These are phyloP conservation scores for Paramecium octaurelia DNA, from an alignment of 73 alveolate genomes.

Conservation along the genomic window DNA sequence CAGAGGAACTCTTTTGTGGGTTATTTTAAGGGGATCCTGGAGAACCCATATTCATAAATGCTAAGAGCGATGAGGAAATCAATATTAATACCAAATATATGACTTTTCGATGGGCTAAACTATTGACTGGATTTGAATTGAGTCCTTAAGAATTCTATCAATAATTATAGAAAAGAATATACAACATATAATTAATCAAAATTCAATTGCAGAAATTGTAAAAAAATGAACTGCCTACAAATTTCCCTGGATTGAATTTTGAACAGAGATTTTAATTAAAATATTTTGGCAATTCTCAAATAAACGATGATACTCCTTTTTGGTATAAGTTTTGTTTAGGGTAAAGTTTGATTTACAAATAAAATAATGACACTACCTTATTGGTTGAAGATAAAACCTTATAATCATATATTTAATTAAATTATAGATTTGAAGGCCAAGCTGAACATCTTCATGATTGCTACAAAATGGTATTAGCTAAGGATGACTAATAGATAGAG, in stretches of 20 bases:
- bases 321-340: conserved; percentile 41
- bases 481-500: not conserved
- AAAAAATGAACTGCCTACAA: not conserved
- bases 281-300: conserved; percentile 18
- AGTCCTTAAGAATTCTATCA: not conserved
- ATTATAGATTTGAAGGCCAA: not conserved
- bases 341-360: not conserved
- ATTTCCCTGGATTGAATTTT: conserved; percentile 4
- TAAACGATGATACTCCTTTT: conserved; percentile 1
- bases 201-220: not conserved
- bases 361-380: not conserved
- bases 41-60: not conserved
- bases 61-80: conserved; percentile 10
- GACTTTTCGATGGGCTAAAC: conserved; percentile 20
- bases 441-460: conserved; percentile 41
- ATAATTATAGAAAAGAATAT: not conserved
- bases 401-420: not conserved
- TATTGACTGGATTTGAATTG: not conserved
- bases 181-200: not conserved
- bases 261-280: not conserved
- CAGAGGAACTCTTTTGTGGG: conserved; percentile 47
- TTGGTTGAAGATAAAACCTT: conserved; percentile 32
- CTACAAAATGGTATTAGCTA: not conserved
- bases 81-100: conserved; percentile 15
- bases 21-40: conserved; percentile 40